Evolutionary conservation across 2,329 filamentous ascomycete species (phyloP).

Genomic region (Fusarium mangiferae): DNA sequence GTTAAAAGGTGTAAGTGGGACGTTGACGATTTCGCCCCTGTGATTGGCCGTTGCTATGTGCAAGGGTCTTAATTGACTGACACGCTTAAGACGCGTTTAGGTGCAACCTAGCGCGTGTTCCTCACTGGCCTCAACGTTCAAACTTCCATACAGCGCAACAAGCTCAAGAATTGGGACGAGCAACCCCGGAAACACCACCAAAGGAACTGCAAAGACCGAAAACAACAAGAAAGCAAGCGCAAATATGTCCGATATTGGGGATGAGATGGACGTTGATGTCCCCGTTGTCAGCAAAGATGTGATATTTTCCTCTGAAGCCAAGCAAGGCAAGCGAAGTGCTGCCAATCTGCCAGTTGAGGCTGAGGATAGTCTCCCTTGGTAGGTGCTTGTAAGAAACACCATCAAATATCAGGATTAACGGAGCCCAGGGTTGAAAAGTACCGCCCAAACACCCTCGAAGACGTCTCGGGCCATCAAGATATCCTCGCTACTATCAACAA

Average conservation of each 20-base stretch:
- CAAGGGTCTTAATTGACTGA: constrained; percentile 45
- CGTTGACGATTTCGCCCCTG: background rate
- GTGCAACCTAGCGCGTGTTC: constrained; percentile 41
- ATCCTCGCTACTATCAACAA: constrained; percentile 98
- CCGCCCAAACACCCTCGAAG: constrained; percentile 84
- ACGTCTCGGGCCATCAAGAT: constrained; percentile 96
- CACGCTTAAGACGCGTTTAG: constrained; percentile 46
- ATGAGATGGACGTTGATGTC: constrained; percentile 70
- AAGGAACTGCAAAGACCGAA: background rate
- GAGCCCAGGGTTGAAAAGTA: constrained; percentile 90
- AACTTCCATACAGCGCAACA: constrained; percentile 10
- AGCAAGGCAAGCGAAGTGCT: constrained; percentile 90
- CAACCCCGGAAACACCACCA: background rate
- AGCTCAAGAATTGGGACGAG: constrained; percentile 3
- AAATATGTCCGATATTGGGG: constrained; percentile 68
- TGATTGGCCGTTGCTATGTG: constrained; percentile 21
- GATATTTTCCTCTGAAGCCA: constrained; percentile 78
- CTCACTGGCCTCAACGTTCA: constrained; percentile 40
- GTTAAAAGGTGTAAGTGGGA: background rate
- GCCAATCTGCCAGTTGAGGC: constrained; percentile 95
- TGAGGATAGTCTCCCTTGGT: constrained; percentile 95
- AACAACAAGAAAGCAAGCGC: background rate
- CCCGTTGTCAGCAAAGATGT: constrained; percentile 60
- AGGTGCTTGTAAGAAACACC: constrained; percentile 27
- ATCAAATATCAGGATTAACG: background rate